Base-by-base conservation (phyloP, 768 basidiomycete genomes). In the Serendipita sp. region DNA sequence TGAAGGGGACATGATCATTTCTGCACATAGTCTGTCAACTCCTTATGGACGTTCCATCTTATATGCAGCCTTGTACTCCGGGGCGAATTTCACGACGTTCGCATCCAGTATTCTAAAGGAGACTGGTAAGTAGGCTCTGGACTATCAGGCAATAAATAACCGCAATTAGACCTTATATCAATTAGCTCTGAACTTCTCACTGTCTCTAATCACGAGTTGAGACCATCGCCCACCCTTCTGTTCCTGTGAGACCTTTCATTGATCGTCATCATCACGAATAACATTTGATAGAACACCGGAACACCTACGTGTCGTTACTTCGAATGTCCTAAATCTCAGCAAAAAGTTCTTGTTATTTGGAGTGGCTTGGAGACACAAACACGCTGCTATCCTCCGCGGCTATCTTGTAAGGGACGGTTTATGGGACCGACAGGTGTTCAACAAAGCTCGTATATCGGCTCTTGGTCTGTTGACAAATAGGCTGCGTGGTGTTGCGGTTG, bases 391-490 rank as follows among this genome's bases (percentile, higher is more conserved):
- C 3, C 70, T 73, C 0, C 86, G 89, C 64, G 93, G 93, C 3
- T 88, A 84, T 67, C 67, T 91, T 44, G 84, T 81, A 15, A 85
- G 85, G 70, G 84, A 87, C 65, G 86, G 87, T 65, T 71, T 91
- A n/a, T 91, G 89, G 86, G 92, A 96, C 71, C 80, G 85, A 62
- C 74, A 86, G 10, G 81, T 91, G 33, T 88, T 90, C 71, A 84
- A 85, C 64, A 73, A 74, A 10, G 85, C 89, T 10, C 79, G 93
- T 27, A 77, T 76, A 44, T 71, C 75, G 66, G 77, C 83, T 33
- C 70, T 88, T 65, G 83, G 86, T 64, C 79, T 82, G 13, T 78
- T 80, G 62, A 83, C 84, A 2, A 76, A 79, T 0, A 80, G 82
- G 27, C 67, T 93, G 44, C 76, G 91, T 65, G 83, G 76, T n/a